A percentile compares a stretch with the other conserved stretches of the same genome.
Evolutionary conservation across 352 stramenopile genomes (phyloP).

Genomic region (Globisporangium apiculatum): DNA sequence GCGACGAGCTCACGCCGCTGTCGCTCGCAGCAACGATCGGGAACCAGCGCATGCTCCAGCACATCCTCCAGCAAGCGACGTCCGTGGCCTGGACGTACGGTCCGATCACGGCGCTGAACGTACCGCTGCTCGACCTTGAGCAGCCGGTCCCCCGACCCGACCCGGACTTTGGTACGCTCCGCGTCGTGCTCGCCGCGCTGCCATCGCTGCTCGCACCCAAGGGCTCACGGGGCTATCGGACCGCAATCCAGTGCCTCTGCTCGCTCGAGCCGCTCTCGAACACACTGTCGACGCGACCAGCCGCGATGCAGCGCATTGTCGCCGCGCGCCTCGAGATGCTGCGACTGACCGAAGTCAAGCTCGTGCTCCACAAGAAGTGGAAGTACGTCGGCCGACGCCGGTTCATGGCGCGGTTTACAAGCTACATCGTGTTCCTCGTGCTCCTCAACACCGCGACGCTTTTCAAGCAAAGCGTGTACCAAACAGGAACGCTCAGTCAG

Average conservation of each 20-base stretch:
- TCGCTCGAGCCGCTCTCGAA: constrained; percentile 39
- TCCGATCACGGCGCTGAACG: constrained; percentile 42
- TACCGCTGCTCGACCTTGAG: constrained; percentile 49
- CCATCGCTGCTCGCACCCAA: constrained; percentile 33
- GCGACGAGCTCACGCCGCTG: constrained; percentile 43
- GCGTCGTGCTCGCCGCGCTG: constrained; percentile 9
- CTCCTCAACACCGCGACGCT: constrained; percentile 44
- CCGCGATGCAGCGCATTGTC: constrained; percentile 20
- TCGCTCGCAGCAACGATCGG: constrained; percentile 48
- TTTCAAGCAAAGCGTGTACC: constrained; percentile 30
- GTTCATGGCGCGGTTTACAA: constrained; percentile 29
- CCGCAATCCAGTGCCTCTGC: constrained; percentile 52
- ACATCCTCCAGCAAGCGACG: constrained; percentile 39
- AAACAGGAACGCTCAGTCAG: constrained; percentile 8
- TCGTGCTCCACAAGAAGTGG: constrained; percentile 54
- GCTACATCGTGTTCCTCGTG: constrained; percentile 30
- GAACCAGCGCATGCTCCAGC: constrained; percentile 46
- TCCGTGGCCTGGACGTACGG: constrained; percentile 46
- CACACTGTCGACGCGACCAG: constrained; percentile 20
- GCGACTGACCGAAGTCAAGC: constrained; percentile 40
- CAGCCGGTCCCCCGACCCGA: constrained; percentile 23
- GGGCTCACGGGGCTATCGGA: constrained; percentile 25
- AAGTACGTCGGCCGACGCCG: constrained; percentile 47
- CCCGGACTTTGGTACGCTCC: constrained; percentile 16
- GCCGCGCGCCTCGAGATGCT: constrained; percentile 46